Evolutionary conservation across 2,329 filamentous ascomycete genomes (phyloP).

Genomic region (Stromatinia cepivora): DNA sequence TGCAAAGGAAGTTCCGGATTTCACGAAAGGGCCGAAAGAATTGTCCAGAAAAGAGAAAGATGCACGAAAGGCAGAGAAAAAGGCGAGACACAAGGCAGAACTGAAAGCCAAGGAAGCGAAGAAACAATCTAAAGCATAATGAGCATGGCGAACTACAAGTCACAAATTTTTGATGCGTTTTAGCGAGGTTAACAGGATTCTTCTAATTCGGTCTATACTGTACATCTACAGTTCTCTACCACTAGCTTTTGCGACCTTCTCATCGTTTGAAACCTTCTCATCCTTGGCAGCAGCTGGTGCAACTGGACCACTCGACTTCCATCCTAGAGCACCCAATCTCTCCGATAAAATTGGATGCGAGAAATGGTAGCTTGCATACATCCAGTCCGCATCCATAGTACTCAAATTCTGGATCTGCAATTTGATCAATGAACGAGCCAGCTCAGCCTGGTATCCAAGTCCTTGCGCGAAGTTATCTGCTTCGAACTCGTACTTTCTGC

Average conservation of each 20-base stretch:
- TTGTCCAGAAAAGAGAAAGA: conserved; percentile 38
- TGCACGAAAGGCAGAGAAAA: conserved; percentile 43
- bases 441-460: conserved; percentile 79
- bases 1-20: conserved; percentile 24
- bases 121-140: conserved; percentile 43
- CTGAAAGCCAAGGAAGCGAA: conserved; percentile 63
- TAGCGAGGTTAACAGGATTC: conserved; percentile 6
- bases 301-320: conserved; percentile 59
- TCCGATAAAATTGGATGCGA: conserved; percentile 96
- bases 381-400: conserved; percentile 98
- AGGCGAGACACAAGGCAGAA: conserved; percentile 52
- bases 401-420: conserved; percentile 97
- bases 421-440: conserved; percentile 88
- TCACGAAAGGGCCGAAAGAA: conserved; percentile 41
- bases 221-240: conserved; percentile 70
- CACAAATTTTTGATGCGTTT: conserved; percentile 22
- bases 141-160: conserved; percentile 15
- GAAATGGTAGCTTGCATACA: conserved; percentile 98
- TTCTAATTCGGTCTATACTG: conserved; percentile 20
- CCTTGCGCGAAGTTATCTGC: conserved; percentile 86
- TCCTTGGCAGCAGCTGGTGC: conserved; percentile 37
- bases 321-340: conserved; percentile 85
- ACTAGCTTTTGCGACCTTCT: conserved; percentile 66
- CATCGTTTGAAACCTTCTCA: conserved; percentile 46
- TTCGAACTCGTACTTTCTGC: conserved; percentile 92